These are phyloP conservation scores for Pyrrhoderma noxium DNA, from an alignment of 1,284 basidiomycete genomes.

Conservation along the genomic window DNA sequence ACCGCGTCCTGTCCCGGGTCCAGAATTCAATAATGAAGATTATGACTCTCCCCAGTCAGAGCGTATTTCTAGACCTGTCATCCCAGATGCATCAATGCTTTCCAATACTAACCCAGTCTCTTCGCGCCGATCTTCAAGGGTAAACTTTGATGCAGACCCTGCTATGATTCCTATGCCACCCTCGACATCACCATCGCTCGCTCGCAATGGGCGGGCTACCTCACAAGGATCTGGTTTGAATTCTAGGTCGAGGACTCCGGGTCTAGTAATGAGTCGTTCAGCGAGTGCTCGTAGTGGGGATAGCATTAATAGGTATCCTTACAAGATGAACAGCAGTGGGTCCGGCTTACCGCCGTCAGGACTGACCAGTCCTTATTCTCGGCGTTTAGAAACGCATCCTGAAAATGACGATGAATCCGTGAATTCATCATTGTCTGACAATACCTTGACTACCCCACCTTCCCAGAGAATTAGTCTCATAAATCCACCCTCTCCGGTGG, in stretches of 20 bases:
- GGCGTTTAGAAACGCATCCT: constrained; percentile 6
- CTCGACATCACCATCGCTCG: constrained; percentile 11
- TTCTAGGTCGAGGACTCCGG: constrained; percentile 3
- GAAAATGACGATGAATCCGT: constrained; percentile 11
- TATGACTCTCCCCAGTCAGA: constrained; percentile 4
- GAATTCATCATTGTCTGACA: neutral
- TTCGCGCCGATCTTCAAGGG: constrained; percentile 5
- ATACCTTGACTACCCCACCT: constrained; percentile 13
- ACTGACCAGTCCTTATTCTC: constrained; percentile 12
- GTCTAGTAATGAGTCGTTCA: constrained; percentile 3
- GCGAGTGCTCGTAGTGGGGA: constrained; percentile 1
- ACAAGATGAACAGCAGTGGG: neutral
- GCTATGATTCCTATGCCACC: constrained; percentile 8
- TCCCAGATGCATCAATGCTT: neutral
- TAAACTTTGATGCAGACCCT: constrained; percentile 11
- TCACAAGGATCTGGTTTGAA: constrained; percentile 1
- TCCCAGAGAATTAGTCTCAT: neutral
- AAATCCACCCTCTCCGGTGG: neutral
- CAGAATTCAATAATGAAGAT: constrained; percentile 1
- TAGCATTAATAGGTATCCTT: neutral
- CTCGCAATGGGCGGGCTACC: constrained; percentile 9
- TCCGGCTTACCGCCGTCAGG: constrained; percentile 6
- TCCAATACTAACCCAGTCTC: constrained; percentile 1
- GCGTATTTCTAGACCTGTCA: neutral
- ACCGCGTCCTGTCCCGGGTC: constrained; percentile 10